phyloP scores from a whole-genome alignment of 2,329 filamentous ascomycete genomes.

The Periconia sp. region DNA sequence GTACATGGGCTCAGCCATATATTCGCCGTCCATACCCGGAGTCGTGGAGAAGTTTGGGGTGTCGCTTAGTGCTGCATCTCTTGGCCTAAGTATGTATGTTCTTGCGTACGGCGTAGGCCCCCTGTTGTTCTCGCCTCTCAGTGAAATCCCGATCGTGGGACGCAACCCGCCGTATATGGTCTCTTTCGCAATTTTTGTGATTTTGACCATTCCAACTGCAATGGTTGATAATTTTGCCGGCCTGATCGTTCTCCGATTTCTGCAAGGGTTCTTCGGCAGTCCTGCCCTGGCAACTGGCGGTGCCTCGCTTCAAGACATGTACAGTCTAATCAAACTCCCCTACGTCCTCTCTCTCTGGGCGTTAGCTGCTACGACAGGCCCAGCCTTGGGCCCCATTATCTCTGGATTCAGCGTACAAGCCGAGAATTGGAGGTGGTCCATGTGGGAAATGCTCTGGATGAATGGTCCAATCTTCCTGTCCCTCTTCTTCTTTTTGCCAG shows the following conservation, averaged over 20 bases:
- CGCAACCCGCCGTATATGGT: constrained; percentile 68
- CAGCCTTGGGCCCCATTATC: constrained; percentile 64
- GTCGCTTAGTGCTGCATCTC: constrained; percentile 53
- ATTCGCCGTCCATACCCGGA: constrained; percentile 47
- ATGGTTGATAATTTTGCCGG: constrained; percentile 65
- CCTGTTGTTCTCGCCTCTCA: constrained; percentile 66
- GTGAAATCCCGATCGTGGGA: constrained; percentile 67
- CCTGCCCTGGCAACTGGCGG: constrained; percentile 44
- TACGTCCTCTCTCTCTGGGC: constrained; percentile 50
- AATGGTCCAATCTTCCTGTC: constrained; percentile 70
- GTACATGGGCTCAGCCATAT: constrained; percentile 57
- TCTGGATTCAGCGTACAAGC: constrained; percentile 75
- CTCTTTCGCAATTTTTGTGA: constrained; percentile 69
- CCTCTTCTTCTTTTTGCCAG: constrained; percentile 82
- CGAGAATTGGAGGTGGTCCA: constrained; percentile 78
- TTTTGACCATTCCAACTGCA: constrained; percentile 66
- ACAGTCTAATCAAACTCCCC: constrained; percentile 46
- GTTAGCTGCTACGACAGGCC: constrained; percentile 58
- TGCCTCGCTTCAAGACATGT: constrained; percentile 42
- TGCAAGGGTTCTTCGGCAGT: constrained; percentile 44
- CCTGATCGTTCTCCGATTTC: constrained; percentile 57
- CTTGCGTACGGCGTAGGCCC: constrained; percentile 64
- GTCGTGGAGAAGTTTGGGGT: constrained; percentile 59
- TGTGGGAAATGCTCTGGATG: constrained; percentile 84
- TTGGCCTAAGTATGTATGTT: constrained; percentile 65